Conservation (phyloP, 257 asterid species). For the Solanum sparsipilum region DNA sequence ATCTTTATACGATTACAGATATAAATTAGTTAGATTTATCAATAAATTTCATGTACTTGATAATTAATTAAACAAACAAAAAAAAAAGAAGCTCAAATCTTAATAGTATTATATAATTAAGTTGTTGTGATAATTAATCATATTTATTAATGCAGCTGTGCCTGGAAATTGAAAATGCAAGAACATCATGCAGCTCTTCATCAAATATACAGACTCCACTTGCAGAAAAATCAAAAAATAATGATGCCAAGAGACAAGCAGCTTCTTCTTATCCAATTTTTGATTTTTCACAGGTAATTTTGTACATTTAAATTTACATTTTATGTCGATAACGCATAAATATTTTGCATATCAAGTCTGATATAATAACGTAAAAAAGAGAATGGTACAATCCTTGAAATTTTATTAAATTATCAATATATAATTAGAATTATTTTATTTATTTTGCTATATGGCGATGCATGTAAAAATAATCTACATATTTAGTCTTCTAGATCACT, state of each 20-base stretch:
- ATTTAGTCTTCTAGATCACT: background rate
- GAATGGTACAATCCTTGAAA: no score
- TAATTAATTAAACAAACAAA: background rate
- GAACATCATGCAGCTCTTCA: background rate
- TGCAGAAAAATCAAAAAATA: background rate
- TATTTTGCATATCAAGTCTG: background rate
- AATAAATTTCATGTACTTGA: fast-evolving
- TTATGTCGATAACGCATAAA: background rate
- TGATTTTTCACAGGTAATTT: background rate
- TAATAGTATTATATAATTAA: background rate
- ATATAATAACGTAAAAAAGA: no score
- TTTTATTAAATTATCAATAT: background rate
- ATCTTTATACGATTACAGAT: background rate
- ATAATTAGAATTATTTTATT: background rate
- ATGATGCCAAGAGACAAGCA: background rate
- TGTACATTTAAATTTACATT: background rate
- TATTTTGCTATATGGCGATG: background rate
- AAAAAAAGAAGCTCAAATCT: background rate
- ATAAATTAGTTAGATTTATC: background rate
- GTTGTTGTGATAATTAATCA: background rate
- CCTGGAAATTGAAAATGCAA: background rate
- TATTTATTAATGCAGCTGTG: background rate
- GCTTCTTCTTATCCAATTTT: background rate
- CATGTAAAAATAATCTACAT: background rate
- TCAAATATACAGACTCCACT: background rate